Percentiles rank a stretch among this genome's conserved stretches.
phyloP scores from a whole-genome alignment of 2,329 filamentous ascomycete species.

The Neofusicoccum laricinum region DNA sequence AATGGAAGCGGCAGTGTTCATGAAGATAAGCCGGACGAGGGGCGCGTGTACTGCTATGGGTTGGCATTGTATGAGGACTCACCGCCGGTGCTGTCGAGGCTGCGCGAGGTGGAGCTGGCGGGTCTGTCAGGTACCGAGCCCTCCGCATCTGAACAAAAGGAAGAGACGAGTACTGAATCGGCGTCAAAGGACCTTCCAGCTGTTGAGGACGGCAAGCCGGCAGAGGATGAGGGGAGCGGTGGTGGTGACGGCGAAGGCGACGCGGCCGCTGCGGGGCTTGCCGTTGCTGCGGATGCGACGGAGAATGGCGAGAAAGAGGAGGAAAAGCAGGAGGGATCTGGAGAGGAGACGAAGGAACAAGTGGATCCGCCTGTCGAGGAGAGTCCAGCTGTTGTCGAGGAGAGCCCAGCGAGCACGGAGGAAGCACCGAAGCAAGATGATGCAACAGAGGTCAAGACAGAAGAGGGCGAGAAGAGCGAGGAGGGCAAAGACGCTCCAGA shows the following conservation, averaged over 20 bases:
- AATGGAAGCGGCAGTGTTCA: constrained; percentile 34
- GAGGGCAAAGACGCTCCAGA: background rate
- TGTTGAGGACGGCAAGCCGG: background rate
- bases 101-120: constrained; percentile 5
- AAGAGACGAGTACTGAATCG: constrained; percentile 13
- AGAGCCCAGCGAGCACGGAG: constrained; percentile 10
- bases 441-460: background rate
- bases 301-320: background rate
- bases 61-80: constrained; percentile 50
- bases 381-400: constrained; percentile 21
- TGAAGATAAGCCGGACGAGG: constrained; percentile 43
- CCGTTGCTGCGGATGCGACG: background rate
- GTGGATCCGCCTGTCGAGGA: constrained; percentile 17
- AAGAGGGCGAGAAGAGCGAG: background rate
- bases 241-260: background rate
- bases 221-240: background rate
- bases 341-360: background rate
- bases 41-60: constrained; percentile 50
- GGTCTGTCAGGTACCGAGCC: constrained; percentile 3
- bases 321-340: constrained; percentile 21
- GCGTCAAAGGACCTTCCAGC: constrained; percentile 3
- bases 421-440: background rate
- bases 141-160: background rate
- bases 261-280: background rate
- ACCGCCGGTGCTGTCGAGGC: constrained; percentile 15